phyloP scores from a whole-genome alignment of 345 rosid genomes.

The Camelina laxa region DNA sequence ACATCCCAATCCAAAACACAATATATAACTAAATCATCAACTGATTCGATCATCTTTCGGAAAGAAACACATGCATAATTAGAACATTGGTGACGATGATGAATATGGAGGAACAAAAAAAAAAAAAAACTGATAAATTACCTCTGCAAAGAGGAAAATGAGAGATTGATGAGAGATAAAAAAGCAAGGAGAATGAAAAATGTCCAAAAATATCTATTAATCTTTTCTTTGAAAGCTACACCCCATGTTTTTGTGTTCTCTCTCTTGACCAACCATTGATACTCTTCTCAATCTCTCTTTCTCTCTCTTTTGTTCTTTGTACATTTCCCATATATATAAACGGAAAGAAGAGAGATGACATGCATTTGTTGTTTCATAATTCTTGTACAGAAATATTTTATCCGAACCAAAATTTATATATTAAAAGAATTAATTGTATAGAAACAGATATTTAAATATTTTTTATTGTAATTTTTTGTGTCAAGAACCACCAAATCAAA shows the following conservation, averaged over 20 bases:
- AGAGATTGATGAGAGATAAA: conserved; percentile 22
- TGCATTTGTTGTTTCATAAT: too few relatives aligned
- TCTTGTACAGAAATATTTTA: too few relatives aligned
- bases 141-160: conserved; percentile 51
- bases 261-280: conserved; percentile 14
- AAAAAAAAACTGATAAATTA: not conserved
- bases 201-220: conserved; percentile 22
- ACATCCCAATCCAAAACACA: not conserved
- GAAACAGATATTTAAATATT: too few relatives aligned
- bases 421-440: too few relatives aligned
- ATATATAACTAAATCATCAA: not conserved
- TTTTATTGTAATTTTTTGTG: too few relatives aligned
- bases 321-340: not conserved
- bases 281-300: conserved; percentile 1
- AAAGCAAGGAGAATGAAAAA: conserved; percentile 19
- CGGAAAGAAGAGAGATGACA: not conserved
- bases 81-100: not conserved
- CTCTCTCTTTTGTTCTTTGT: not conserved
- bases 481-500: too few relatives aligned
- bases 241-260: not conserved
- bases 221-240: conserved; percentile 22
- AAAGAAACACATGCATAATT: not conserved
- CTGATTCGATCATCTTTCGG: not conserved
- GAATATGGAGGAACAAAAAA: not conserved
- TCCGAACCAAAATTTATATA: too few relatives aligned